A percentile compares a stretch with the other conserved stretches of the same genome.
Evolutionary conservation across 805 yeast genomes (phyloP).

Genomic region (Metschnikowia amazonensis): DNA sequence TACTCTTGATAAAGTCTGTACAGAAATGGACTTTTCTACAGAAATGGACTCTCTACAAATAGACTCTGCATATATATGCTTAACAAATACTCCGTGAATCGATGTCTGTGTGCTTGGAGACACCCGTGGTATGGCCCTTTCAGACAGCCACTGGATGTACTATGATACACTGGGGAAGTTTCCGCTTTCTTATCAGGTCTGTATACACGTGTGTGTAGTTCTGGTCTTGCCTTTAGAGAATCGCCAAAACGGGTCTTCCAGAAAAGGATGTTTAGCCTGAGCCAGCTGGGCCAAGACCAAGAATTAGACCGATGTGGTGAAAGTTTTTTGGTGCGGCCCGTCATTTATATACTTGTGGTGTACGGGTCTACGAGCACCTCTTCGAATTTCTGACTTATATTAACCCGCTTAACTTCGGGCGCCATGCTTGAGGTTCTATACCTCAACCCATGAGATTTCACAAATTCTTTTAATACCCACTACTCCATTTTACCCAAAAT

Average conservation of each 20-base stretch:
- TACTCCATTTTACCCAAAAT: conserved; percentile 18
- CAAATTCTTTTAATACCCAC: background rate
- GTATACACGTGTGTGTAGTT: background rate
- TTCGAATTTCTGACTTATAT: background rate
- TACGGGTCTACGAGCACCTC: conserved; percentile 9
- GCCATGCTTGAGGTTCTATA: background rate
- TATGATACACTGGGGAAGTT: conserved; percentile 42
- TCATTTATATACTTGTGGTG: conserved; percentile 8
- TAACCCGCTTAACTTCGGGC: background rate
- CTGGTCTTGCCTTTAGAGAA: conserved; percentile 34
- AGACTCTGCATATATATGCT: too few species aligned
- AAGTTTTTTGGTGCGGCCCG: background rate
- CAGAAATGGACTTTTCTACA: too few species aligned
- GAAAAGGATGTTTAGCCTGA: conserved; percentile 25
- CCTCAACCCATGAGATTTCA: background rate
- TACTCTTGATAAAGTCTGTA: too few species aligned
- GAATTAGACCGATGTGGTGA: conserved; percentile 7
- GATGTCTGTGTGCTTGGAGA: conserved; percentile 50
- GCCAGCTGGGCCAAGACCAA: conserved; percentile 15
- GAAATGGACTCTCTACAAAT: too few species aligned
- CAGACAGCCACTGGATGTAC: conserved; percentile 38
- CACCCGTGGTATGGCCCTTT: conserved; percentile 36
- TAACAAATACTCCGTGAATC: too few species aligned
- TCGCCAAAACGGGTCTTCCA: conserved; percentile 43
- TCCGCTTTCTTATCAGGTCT: conserved; percentile 25